Evolutionary conservation across 2,329 filamentous ascomycete species (phyloP).

Genomic region (Colletotrichum liriopes): DNA sequence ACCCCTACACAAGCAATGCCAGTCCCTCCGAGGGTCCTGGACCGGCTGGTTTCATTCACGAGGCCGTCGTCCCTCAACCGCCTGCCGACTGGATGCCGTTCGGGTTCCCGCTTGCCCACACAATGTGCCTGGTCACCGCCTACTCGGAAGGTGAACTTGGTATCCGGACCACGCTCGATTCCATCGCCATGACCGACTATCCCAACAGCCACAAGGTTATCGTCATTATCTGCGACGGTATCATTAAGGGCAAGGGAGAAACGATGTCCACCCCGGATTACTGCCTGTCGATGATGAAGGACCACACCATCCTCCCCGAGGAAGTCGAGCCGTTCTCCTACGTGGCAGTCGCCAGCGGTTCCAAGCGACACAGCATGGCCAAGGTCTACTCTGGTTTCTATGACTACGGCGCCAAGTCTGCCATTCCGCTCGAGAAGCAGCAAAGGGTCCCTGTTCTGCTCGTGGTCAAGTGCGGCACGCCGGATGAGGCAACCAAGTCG

Average conservation of each 20-base stretch:
- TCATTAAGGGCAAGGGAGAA: slow-evolving; percentile 97
- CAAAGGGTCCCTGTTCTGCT: slow-evolving; percentile 98
- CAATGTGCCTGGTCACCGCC: slow-evolving; percentile 94
- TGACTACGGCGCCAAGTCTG: slow-evolving; percentile 88
- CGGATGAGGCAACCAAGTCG: slow-evolving; percentile 82
- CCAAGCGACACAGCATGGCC: slow-evolving; percentile 99
- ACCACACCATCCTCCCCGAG: slow-evolving; percentile 83
- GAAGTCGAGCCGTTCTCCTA: slow-evolving; percentile 95
- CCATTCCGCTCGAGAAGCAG: slow-evolving; percentile 87
- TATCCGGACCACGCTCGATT: slow-evolving; percentile 94
- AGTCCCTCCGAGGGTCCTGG: slow-evolving; percentile 79
- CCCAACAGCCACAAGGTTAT: slow-evolving; percentile 99
- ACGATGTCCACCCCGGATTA: slow-evolving; percentile 89
- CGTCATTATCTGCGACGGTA: slow-evolving; percentile 94
- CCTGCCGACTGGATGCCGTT: slow-evolving; percentile 98
- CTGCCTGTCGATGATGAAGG: slow-evolving; percentile 93
- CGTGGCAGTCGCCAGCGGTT: slow-evolving; percentile 94
- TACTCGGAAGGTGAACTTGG: slow-evolving; percentile 97
- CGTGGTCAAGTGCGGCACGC: slow-evolving; percentile 95
- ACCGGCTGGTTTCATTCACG: slow-evolving; percentile 95
- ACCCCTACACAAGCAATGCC: slow-evolving; percentile 69
- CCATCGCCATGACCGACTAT: slow-evolving; percentile 97
- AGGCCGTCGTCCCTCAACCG: slow-evolving; percentile 94
- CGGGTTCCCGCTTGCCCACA: slow-evolving; percentile 93
- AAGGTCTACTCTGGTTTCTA: slow-evolving; percentile 99